phyloP scores from a whole-genome alignment of 2,329 filamentous ascomycete genomes.

The Penicillium sp. region DNA sequence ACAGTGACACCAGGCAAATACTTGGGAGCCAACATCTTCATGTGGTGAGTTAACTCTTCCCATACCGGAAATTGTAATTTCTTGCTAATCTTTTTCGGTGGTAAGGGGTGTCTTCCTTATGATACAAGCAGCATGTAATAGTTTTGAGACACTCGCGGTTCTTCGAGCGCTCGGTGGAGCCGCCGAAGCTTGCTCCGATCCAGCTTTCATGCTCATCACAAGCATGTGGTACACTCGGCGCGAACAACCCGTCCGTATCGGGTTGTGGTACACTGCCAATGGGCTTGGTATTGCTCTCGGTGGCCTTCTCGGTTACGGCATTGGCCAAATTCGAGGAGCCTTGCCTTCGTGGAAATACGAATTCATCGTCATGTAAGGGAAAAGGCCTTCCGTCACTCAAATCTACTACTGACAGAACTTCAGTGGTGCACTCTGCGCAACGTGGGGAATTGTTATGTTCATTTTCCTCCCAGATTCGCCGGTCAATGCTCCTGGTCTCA shows the following conservation, averaged over 20 bases:
- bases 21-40: constrained; percentile 60
- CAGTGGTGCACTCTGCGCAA: constrained; percentile 57
- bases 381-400: rapidly evolving
- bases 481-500: constrained; percentile 57
- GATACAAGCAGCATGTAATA: constrained; percentile 58
- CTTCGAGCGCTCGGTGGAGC: constrained; percentile 62
- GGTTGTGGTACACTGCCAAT: constrained; percentile 63
- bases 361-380: constrained; percentile 62
- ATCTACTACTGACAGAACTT: neutral
- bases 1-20: constrained; percentile 49
- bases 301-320: constrained; percentile 61
- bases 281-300: constrained; percentile 63
- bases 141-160: constrained; percentile 59
- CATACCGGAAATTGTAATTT: neutral
- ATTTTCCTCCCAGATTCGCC: constrained; percentile 63
- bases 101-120: constrained; percentile 54
- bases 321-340: constrained; percentile 61
- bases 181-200: constrained; percentile 61
- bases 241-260: constrained; percentile 65
- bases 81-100: neutral
- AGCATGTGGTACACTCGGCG: constrained; percentile 67
- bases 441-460: constrained; percentile 63
- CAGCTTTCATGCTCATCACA: constrained; percentile 66
- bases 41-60: constrained; percentile 46
- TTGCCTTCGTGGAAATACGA: constrained; percentile 69